Evolutionary conservation across 495 filamentous ascomycete species (phyloP).

Genomic region (Penicillium lividum): DNA sequence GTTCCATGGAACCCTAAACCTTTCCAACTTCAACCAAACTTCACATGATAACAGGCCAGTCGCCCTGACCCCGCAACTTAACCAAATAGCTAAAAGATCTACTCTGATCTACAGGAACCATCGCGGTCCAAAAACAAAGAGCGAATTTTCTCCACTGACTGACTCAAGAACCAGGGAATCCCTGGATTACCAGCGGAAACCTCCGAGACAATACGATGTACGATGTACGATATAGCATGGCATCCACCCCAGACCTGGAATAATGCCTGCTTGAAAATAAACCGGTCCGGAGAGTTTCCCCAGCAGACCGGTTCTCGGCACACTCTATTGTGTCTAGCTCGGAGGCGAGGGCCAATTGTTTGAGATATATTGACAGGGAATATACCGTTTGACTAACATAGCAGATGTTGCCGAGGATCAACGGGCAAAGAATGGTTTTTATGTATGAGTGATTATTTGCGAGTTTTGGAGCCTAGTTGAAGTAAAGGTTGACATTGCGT

Average conservation of each 20-base stretch:
- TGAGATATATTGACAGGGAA: background rate
- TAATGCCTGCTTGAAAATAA: background rate
- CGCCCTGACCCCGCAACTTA: conserved; percentile 6
- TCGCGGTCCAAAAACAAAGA: background rate
- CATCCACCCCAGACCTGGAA: background rate
- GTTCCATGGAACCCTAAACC: conserved; percentile 3
- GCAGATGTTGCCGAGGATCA: background rate
- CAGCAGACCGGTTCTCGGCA: background rate
- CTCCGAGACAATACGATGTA: background rate
- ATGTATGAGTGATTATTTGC: conserved; percentile 2
- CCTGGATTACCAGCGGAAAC: background rate
- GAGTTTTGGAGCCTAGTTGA: conserved; percentile 9
- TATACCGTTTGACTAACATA: background rate
- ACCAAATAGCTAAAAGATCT: background rate
- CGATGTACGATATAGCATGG: background rate
- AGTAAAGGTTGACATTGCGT: conserved; percentile 8
- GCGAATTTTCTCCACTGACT: background rate
- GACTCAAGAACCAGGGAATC: background rate
- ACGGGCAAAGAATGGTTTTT: background rate
- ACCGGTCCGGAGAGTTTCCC: background rate
- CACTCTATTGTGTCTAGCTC: background rate
- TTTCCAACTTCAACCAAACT: background rate
- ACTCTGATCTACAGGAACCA: conserved; percentile 9
- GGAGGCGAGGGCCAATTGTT: background rate
- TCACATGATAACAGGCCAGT: background rate